Base-by-base conservation (phyloP, 2,329 filamentous ascomycete species). In the Ciborinia camelliae region DNA sequence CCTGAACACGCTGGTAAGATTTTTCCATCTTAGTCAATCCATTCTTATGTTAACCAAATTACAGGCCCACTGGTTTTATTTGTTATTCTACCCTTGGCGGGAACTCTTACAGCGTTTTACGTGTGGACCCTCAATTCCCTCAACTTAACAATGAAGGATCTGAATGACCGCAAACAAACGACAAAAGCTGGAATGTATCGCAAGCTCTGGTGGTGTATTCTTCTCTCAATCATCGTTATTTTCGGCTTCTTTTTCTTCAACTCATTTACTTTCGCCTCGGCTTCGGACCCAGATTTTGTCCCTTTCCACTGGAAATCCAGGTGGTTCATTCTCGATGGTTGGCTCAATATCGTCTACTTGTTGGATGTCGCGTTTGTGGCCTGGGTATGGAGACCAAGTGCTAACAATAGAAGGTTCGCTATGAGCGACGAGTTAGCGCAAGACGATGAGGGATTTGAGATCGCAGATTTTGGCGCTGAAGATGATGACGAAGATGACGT, bases 361-460 rank as follows among this genome's bases (percentile, higher is more conserved):
- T 91, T 90, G 66, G 94, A 99, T 73, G 92, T 99, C 32, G 88
- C 87, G 63, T 97, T 94, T 78, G 86, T 99, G 69, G 92, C 95
- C 28, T 99, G 98, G 77, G 83, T 99, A 62, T 99, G 95, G 95
- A 85, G 95, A 55, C 95, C 95, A 8, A 98, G 94, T 28, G 92
- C 90, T 61, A 98, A 99, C 79, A 99, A 99, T 79, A 86, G 93
- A 72, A 87, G 95, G 65, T 99, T 99, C 73, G 95, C 95, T 68
- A 99, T 99, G 95, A 96, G 91, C 79, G 95, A 99, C 74, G 95
- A 99, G 85, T 89, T 99, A 74, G 94, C 95, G 3, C 95, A 98
- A 84, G 95, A 99, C 73, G 95, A 99, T 72, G 94, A 98, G 74
- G 95, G 95, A 53, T 99, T 99, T 76, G 95, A 98, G 75, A 96